A percentile compares a stretch with the other conserved stretches of the same genome.
phyloP scores from a whole-genome alignment of 139 green algal species.

The Haematococcus sp. region DNA sequence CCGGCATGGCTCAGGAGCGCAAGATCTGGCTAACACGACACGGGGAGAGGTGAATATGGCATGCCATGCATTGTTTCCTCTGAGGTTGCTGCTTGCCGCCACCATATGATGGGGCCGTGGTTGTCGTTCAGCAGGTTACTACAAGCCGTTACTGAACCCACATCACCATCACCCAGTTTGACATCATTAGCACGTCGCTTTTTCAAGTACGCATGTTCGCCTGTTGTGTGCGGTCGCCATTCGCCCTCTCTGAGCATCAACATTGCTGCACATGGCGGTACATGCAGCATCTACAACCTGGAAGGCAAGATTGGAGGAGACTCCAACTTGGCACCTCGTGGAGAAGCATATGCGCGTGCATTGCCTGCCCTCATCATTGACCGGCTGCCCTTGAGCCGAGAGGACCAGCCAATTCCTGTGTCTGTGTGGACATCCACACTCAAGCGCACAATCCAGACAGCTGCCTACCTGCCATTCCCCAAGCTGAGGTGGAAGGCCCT shows the following conservation, averaged over 20 bases:
- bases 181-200: no score
- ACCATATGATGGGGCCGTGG: no score
- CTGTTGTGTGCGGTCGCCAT: no score
- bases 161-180: no score
- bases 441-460: constrained; percentile 85
- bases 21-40: constrained; percentile 92
- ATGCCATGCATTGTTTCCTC: no score
- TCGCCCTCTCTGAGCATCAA: no score
- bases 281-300: constrained; percentile 17
- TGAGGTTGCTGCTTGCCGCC: no score
- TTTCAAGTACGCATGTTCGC: no score
- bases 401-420: constrained; percentile 50
- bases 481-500: constrained; percentile 88
- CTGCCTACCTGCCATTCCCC: constrained; percentile 73
- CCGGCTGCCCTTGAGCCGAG: constrained; percentile 41
- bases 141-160: no score
- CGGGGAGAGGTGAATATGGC: constrained; percentile 49
- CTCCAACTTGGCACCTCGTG: constrained; percentile 54
- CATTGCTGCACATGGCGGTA: no score
- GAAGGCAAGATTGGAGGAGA: constrained; percentile 70
- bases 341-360: constrained; percentile 72
- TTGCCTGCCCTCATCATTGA: constrained; percentile 68
- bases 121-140: no score
- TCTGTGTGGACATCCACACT: constrained; percentile 93
- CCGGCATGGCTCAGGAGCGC: constrained; percentile 67